Conservation (phyloP, 805 yeast genomes). For the Debaryomyces hansenii region DNA sequence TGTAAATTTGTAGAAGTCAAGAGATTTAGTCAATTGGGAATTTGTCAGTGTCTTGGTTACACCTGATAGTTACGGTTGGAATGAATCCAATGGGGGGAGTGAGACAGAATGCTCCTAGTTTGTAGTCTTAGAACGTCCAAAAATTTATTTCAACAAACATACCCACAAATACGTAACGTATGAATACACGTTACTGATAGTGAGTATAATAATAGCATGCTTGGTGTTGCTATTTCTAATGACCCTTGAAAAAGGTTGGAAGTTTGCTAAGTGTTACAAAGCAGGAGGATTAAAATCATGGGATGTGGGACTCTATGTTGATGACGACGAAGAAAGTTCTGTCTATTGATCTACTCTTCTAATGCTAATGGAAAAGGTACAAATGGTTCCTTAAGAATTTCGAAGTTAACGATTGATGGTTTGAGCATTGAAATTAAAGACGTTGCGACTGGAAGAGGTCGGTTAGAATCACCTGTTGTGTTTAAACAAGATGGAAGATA, state of each 20-base stretch:
- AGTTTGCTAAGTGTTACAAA: not conserved
- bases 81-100: not conserved
- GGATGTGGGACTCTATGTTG: not conserved
- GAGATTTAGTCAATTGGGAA: not conserved
- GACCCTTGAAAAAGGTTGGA: not conserved
- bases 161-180: not conserved
- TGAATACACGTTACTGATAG: not conserved
- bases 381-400: not conserved
- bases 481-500: not conserved
- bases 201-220: not conserved
- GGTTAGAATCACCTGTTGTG: not conserved
- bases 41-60: not conserved
- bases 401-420: not conserved
- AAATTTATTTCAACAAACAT: not conserved
- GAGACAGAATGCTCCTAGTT: not conserved
- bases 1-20: not conserved
- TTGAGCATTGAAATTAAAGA: not conserved
- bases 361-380: not conserved
- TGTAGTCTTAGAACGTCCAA: not conserved
- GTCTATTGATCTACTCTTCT: not conserved
- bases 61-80: not conserved
- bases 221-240: not conserved
- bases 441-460: not conserved
- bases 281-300: not conserved
- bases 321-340: not conserved